Evolutionary conservation across 2,329 filamentous ascomycete species (phyloP).

Genomic region (Cercospora janseana): DNA sequence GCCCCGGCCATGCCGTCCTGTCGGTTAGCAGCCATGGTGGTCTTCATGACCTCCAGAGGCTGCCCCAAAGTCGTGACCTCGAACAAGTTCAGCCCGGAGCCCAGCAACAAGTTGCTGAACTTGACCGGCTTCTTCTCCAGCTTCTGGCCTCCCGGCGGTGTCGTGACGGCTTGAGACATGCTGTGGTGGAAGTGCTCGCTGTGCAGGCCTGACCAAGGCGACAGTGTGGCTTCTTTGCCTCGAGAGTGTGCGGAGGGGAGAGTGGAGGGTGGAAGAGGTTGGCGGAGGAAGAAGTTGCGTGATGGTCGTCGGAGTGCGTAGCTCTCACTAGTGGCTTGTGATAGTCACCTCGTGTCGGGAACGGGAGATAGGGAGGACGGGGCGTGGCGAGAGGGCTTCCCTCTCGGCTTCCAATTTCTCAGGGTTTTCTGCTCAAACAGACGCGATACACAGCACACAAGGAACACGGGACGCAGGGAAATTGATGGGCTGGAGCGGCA

Average conservation of each 20-base stretch:
- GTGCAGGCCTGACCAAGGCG: conserved; percentile 91
- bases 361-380: not conserved
- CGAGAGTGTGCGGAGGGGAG: conserved; percentile 15
- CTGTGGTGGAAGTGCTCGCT: conserved; percentile 46
- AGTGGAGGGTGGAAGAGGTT: conserved; percentile 24
- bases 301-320: not conserved
- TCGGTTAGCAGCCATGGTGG: conserved; percentile 97
- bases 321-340: not conserved
- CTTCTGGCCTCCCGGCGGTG: conserved; percentile 40
- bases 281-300: conserved; percentile 5
- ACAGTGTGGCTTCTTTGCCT: conserved; percentile 79
- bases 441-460: conserved; percentile 1
- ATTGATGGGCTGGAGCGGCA: too few species aligned
- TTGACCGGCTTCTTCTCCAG: conserved; percentile 99
- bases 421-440: conserved; percentile 1
- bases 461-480: too few species aligned
- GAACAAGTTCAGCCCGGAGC: conserved; percentile 92
- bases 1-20: conserved; percentile 79
- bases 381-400: conserved; percentile 1
- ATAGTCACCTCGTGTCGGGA: not conserved
- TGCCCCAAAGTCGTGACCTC: conserved; percentile 73
- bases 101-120: conserved; percentile 97
- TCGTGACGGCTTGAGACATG: conserved; percentile 39
- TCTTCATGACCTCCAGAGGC: conserved; percentile 98
- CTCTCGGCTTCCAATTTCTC: not conserved